Conservation (phyloP, 2,329 filamentous ascomycete genomes). For the Calonectria leucothoes region DNA sequence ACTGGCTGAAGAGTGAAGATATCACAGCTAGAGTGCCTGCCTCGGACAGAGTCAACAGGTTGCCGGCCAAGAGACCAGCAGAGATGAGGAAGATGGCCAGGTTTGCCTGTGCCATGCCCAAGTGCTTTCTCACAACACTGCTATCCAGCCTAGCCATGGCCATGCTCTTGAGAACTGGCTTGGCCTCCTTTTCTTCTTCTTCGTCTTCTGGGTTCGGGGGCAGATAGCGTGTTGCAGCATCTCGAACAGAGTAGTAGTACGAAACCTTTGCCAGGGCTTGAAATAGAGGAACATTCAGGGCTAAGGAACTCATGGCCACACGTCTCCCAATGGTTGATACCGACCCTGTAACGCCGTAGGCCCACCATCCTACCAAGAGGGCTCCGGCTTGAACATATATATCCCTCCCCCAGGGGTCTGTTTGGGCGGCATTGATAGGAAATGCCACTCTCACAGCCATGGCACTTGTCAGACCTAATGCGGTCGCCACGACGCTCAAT, state of each 20-base stretch:
- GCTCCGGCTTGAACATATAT: slow-evolving; percentile 30
- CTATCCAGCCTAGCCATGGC: slow-evolving; percentile 7
- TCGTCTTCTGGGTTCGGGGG: not conserved
- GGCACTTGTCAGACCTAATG: slow-evolving; percentile 30
- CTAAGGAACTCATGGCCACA: slow-evolving; percentile 26
- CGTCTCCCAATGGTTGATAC: not conserved
- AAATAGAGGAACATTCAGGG: slow-evolving; percentile 33
- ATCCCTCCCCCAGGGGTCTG: slow-evolving; percentile 34
- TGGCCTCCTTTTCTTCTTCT: slow-evolving; percentile 8
- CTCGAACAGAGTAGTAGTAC: slow-evolving; percentile 31
- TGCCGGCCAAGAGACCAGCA: not conserved
- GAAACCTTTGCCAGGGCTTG: slow-evolving; percentile 29
- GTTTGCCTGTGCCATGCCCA: slow-evolving; percentile 18
- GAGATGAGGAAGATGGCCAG: slow-evolving; percentile 21
- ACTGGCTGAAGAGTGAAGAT: slow-evolving; percentile 27
- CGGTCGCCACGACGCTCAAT: slow-evolving; percentile 22
- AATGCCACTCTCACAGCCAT: slow-evolving; percentile 13
- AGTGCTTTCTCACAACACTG: slow-evolving; percentile 11
- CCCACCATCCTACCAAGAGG: slow-evolving; percentile 10
- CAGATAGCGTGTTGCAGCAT: slow-evolving; percentile 16
- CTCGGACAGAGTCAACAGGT: slow-evolving; percentile 19
- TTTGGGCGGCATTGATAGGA: slow-evolving; percentile 7
- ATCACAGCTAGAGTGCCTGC: slow-evolving; percentile 28
- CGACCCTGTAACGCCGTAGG: not conserved
- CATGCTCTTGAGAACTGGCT: slow-evolving; percentile 4